Conservation (phyloP, 305 asterid species). For the Fraxinus latifolia region DNA sequence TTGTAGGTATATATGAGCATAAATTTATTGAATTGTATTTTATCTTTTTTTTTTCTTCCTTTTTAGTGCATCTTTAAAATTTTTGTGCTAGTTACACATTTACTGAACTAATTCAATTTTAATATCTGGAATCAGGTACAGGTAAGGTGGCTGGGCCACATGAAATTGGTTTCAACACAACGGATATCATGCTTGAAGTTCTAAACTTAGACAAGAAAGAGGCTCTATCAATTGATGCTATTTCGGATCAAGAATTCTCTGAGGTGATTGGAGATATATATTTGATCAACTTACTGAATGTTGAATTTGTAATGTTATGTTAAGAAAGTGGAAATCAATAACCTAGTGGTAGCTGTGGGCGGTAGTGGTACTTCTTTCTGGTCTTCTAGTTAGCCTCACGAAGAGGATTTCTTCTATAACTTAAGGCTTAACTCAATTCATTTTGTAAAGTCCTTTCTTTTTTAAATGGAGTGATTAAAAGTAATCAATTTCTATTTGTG, state of each 20-base stretch:
- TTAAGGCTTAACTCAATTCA: neutral
- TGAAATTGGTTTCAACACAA: constrained; percentile 60
- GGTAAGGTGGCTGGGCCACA: constrained; percentile 61
- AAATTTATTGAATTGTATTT: constrained; percentile 12
- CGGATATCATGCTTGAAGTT: constrained; percentile 80
- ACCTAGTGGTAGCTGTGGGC: neutral
- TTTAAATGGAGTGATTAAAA: constrained; percentile 13
- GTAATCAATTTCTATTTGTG: constrained; percentile 5
- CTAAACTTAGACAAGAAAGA: constrained; percentile 81
- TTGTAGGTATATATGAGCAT: constrained; percentile 62
- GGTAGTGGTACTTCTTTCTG: constrained; percentile 6
- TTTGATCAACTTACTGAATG: constrained; percentile 17
- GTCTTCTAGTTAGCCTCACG: constrained; percentile 19
- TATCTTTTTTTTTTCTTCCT: neutral
- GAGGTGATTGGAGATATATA: constrained; percentile 52
- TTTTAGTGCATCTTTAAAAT: neutral
- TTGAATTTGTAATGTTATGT: constrained; percentile 12
- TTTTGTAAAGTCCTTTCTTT: neutral
- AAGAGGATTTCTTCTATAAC: constrained; percentile 3
- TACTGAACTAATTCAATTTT: constrained; percentile 12
- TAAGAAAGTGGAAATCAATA: neutral
- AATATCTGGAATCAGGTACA: constrained; percentile 55
- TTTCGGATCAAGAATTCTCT: constrained; percentile 80
- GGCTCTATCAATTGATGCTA: constrained; percentile 59
- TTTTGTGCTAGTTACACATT: neutral